Conservation (phyloP, 1,139 yeast genomes). For the Diutina rugosa region DNA sequence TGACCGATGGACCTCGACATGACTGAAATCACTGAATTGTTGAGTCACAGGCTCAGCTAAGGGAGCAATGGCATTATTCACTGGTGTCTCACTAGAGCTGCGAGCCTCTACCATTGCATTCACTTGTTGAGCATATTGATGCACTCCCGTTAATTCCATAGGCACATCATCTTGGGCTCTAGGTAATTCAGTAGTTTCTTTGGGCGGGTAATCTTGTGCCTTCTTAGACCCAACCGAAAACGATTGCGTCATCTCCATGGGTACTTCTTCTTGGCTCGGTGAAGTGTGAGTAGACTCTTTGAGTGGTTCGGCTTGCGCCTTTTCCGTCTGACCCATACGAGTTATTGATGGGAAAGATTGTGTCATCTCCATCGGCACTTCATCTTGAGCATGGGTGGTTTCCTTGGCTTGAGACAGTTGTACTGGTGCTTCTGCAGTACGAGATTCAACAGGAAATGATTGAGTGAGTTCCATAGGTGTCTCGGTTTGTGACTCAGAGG, state of each 20-base stretch:
- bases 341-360: not conserved
- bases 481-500: too few relatives aligned
- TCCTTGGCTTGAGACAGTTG: not conserved
- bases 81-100: not conserved
- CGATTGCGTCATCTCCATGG: not conserved
- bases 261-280: not conserved
- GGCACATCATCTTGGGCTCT: not conserved
- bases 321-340: not conserved
- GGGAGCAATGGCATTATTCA: not conserved
- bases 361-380: not conserved
- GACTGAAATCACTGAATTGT: not conserved
- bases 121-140: not conserved
- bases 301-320: not conserved
- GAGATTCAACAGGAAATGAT: too few relatives aligned
- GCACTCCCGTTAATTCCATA: not conserved
- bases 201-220: not conserved
- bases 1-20: not conserved
- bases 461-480: too few relatives aligned
- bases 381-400: not conserved
- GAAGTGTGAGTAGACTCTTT: not conserved
- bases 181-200: not conserved
- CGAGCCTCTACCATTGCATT: not conserved
- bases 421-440: too few relatives aligned
- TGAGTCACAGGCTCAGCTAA: not conserved
- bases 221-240: too few relatives aligned